Evolutionary conservation across 805 yeast species (phyloP).

Genomic region (Metahyphopichia silvanorum): DNA sequence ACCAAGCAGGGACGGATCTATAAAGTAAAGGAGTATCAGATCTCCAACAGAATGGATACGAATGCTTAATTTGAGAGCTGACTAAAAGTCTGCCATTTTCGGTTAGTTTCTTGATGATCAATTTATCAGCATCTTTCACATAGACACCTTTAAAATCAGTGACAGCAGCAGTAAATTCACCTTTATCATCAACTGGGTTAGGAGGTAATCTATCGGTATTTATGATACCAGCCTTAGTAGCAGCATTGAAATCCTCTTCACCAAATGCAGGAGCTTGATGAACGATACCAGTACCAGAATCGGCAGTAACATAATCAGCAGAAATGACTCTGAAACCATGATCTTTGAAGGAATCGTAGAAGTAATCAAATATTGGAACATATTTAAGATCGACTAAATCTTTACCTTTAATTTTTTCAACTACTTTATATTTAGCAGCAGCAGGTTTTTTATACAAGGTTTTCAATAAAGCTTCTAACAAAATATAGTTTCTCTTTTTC

Average conservation of each 20-base stretch:
- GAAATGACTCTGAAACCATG: slow-evolving; percentile 78
- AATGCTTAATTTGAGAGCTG: slow-evolving; percentile 84
- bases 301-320: slow-evolving; percentile 84
- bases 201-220: slow-evolving; percentile 72
- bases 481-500: slow-evolving; percentile 72
- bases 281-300: slow-evolving; percentile 98
- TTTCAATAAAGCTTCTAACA: slow-evolving; percentile 78
- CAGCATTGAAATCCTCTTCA: slow-evolving; percentile 93
- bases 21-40: slow-evolving; percentile 96
- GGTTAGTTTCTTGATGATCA: slow-evolving; percentile 81
- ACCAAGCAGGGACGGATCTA: slow-evolving; percentile 98
- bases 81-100: slow-evolving; percentile 71
- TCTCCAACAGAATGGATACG: slow-evolving; percentile 99
- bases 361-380: slow-evolving; percentile 80
- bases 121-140: slow-evolving; percentile 94
- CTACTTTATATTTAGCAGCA: slow-evolving; percentile 79
- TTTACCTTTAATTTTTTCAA: slow-evolving; percentile 76
- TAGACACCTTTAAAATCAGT: slow-evolving; percentile 74
- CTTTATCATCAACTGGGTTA: slow-evolving; percentile 92
- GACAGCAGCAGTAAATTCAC: slow-evolving; percentile 76
- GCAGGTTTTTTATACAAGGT: slow-evolving; percentile 93
- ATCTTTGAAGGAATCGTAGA: slow-evolving; percentile 69
- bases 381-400: slow-evolving; percentile 78
- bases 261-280: slow-evolving; percentile 99
- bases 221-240: slow-evolving; percentile 73